phyloP scores from a whole-genome alignment of 805 yeast species.

The Ogataea minuta region DNA sequence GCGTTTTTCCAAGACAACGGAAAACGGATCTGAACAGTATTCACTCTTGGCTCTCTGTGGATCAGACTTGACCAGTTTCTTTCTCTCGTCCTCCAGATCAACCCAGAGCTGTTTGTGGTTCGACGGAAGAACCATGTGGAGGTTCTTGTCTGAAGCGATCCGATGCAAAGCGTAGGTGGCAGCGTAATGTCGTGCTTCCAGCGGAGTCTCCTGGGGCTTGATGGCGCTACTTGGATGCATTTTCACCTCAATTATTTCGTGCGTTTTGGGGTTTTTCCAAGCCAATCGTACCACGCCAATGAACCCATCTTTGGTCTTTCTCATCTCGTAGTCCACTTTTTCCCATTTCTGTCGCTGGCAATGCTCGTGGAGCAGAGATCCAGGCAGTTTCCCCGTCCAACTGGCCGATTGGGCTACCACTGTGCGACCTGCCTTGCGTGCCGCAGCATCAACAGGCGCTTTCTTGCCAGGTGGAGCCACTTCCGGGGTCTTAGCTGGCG shows the following conservation, averaged over 20 bases:
- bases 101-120: constrained; percentile 80
- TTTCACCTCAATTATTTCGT: constrained; percentile 56
- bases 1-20: constrained; percentile 55
- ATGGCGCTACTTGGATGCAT: constrained; percentile 52
- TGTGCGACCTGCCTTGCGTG: constrained; percentile 18
- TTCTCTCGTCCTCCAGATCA: constrained; percentile 61
- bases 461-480: constrained; percentile 2
- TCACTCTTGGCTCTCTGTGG: constrained; percentile 46
- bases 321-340: constrained; percentile 76
- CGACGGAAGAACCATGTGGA: constrained; percentile 84
- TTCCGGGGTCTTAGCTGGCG: constrained; percentile 1
- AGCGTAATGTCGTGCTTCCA: constrained; percentile 86
- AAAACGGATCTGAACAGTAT: constrained; percentile 77
- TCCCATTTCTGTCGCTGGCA: constrained; percentile 91
- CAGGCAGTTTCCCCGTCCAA: constrained; percentile 96
- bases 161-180: constrained; percentile 87
- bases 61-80: constrained; percentile 43
- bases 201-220: constrained; percentile 70
- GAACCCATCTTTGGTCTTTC: constrained; percentile 46
- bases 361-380: constrained; percentile 77
- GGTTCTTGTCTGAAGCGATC: constrained; percentile 73
- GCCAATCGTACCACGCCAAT: constrained; percentile 62
- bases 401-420: constrained; percentile 68
- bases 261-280: constrained; percentile 80
- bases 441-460: constrained; percentile 6